phyloP scores from a whole-genome alignment of 192 early-diverging fungal species.

The Coemansia sp. region DNA sequence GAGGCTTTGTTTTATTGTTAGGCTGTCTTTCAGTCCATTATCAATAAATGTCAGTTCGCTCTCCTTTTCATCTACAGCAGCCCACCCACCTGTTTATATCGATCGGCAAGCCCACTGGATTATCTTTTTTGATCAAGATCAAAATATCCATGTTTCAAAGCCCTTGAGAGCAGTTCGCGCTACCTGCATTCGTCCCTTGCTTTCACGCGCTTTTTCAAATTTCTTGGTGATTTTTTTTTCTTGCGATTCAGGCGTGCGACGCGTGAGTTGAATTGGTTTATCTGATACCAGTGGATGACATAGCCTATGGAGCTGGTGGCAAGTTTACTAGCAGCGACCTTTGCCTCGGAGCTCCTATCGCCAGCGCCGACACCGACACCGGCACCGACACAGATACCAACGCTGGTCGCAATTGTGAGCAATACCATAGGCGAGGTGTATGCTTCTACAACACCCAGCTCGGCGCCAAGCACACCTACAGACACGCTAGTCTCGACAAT shows the following conservation, averaged over 20 bases:
- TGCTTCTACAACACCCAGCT: neutral
- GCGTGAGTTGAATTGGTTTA: neutral
- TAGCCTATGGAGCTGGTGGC: slow-evolving; percentile 5
- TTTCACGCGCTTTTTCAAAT: neutral
- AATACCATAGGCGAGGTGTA: neutral
- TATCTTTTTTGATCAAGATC: neutral
- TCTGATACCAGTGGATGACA: neutral
- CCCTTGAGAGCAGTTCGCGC: neutral
- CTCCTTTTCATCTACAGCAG: too few species aligned
- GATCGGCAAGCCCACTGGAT: neutral
- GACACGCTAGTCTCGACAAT: neutral
- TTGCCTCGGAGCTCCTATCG: neutral
- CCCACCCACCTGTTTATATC: too few species aligned
- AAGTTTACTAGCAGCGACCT: neutral
- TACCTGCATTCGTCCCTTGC: neutral
- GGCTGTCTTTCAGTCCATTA: too few species aligned
- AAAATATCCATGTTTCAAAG: neutral
- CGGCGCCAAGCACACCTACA: neutral
- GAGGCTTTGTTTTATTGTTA: too few species aligned
- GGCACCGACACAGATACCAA: neutral
- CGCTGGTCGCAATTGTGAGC: neutral
- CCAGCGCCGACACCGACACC: neutral
- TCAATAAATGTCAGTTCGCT: too few species aligned
- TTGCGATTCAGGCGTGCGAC: neutral
- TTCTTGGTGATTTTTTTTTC: neutral